phyloP scores from a whole-genome alignment of 306 rosid genomes.

The Acmispon strigosus region DNA sequence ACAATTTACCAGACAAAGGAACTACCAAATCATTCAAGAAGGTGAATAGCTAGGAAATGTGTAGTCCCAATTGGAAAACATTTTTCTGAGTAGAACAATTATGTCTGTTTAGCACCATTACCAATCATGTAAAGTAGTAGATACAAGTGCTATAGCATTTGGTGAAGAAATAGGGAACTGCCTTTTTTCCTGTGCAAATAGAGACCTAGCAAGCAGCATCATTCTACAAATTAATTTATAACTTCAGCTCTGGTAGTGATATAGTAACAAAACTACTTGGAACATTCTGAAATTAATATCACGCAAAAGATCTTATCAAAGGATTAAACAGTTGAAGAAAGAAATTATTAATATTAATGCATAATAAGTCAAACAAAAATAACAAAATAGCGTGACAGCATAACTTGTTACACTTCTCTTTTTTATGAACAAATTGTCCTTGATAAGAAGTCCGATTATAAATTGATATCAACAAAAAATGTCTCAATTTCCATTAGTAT shows the following conservation, averaged over 20 bases:
- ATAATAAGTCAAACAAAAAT: background rate
- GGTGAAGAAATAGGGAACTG: conserved; percentile 48
- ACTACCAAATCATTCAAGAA: too few relatives aligned
- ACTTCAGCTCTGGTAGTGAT: background rate
- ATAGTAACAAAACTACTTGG: background rate
- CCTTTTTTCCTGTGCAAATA: conserved; percentile 84
- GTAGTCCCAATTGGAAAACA: too few relatives aligned
- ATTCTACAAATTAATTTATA: conserved; percentile 51
- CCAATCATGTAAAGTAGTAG: too few relatives aligned
- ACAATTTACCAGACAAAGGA: too few relatives aligned
- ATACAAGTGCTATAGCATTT: conserved; percentile 29
- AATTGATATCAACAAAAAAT: background rate
- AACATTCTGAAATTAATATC: background rate
- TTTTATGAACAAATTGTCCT: too few relatives aligned
- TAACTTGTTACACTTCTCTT: background rate
- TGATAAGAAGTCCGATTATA: background rate
- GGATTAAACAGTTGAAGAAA: background rate
- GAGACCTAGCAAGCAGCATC: conserved; percentile 94
- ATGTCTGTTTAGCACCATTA: too few relatives aligned
- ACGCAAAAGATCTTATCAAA: background rate
- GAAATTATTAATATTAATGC: background rate
- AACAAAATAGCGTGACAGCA: background rate
- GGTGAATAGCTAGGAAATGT: too few relatives aligned
- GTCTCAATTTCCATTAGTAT: background rate
- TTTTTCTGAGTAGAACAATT: too few relatives aligned